Percentiles rank a stretch among this genome's conserved stretches.
phyloP scores from a whole-genome alignment of 1,284 basidiomycete species.

The Cryptococcus hybrid region DNA sequence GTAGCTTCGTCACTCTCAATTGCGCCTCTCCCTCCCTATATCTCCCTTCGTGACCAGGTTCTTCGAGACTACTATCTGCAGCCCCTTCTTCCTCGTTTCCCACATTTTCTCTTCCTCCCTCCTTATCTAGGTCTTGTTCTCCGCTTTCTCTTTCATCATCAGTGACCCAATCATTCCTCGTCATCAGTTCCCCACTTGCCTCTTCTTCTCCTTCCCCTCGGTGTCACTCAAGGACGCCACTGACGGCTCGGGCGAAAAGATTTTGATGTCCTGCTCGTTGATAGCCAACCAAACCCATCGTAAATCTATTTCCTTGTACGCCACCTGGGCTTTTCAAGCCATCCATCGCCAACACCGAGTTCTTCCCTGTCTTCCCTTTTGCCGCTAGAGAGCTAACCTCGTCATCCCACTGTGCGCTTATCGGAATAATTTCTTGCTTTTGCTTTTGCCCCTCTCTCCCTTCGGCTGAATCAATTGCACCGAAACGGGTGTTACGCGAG shows the following conservation, averaged over 20 bases:
- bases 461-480: not conserved
- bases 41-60: not conserved
- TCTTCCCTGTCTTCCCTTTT: not conserved
- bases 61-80: not conserved
- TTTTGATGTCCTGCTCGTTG: not conserved
- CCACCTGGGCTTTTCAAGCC: conserved; percentile 16
- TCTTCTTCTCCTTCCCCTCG: not conserved
- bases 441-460: not conserved
- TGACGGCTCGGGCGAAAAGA: not conserved
- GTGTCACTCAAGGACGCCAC: not conserved
- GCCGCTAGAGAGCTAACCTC: conserved; percentile 6
- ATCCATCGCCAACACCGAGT: not conserved
- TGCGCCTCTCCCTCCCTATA: not conserved
- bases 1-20: not conserved
- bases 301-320: conserved; percentile 14
- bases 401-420: conserved; percentile 13
- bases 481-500: not conserved
- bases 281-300: conserved; percentile 32
- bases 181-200: no score
- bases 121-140: not conserved
- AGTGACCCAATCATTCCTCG: not conserved
- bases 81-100: not conserved
- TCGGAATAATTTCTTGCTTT: not conserved
- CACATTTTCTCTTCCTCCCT: not conserved
- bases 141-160: not conserved